Evolutionary conservation across 176 grass and related monocot genomes (phyloP).

Genomic region (Neostapfia colusana): DNA sequence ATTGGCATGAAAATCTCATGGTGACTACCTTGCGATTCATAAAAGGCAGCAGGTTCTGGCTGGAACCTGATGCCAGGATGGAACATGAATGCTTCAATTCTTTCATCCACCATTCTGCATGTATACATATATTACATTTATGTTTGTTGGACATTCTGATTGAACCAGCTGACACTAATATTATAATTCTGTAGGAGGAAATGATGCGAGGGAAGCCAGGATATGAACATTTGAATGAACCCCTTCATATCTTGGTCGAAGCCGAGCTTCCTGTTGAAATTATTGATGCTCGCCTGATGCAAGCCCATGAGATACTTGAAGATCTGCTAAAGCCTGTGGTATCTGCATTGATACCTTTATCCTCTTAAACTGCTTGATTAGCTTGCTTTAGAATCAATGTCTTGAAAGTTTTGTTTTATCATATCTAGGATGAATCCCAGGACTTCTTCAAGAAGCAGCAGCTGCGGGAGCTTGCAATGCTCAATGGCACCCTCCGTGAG

Average conservation of each 20-base stretch:
- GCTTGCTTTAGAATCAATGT: background rate
- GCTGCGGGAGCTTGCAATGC: constrained; percentile 83
- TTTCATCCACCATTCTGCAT: constrained; percentile 6
- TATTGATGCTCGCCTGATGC: constrained; percentile 76
- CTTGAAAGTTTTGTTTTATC: constrained; percentile 20
- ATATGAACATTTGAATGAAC: constrained; percentile 95
- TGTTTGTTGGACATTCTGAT: constrained; percentile 5
- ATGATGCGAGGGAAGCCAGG: constrained; percentile 94
- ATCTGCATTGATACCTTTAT: constrained; percentile 42
- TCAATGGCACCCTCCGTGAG: constrained; percentile 92
- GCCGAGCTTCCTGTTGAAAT: constrained; percentile 83
- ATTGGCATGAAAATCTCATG: background rate
- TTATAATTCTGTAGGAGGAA: constrained; percentile 60
- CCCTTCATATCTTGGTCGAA: constrained; percentile 91
- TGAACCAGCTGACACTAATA: background rate
- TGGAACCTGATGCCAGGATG: too few relatives aligned
- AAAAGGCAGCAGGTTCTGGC: too few relatives aligned
- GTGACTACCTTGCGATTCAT: too few relatives aligned
- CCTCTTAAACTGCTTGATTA: background rate
- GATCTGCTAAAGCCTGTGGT: constrained; percentile 91
- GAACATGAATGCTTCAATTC: constrained; percentile 16
- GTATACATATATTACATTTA: constrained; percentile 9
- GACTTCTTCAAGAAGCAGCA: constrained; percentile 99
- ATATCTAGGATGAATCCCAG: constrained; percentile 81
- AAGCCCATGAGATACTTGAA: constrained; percentile 87